Conservation (phyloP, 2,329 filamentous ascomycete genomes). For the Neonectria sp. region DNA sequence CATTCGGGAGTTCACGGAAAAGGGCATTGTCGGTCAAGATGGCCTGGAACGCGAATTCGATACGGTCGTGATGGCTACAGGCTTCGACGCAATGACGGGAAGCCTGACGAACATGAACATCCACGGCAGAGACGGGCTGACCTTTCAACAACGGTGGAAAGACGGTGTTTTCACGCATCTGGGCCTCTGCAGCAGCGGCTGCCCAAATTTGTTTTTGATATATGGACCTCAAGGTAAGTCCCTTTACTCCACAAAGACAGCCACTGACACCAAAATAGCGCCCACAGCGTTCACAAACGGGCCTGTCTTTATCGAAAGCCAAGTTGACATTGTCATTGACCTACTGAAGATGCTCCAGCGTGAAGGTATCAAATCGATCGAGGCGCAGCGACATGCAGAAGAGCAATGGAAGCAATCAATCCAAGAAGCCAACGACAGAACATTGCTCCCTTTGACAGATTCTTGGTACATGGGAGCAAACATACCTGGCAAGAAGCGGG, state of each 20-base stretch:
- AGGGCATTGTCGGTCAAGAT: slow-evolving; percentile 57
- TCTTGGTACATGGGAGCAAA: slow-evolving; percentile 34
- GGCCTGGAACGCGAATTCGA: slow-evolving; percentile 47
- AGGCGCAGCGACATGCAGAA: slow-evolving; percentile 15
- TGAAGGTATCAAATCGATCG: slow-evolving; percentile 25
- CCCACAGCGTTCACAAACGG: slow-evolving; percentile 38
- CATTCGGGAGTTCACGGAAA: slow-evolving; percentile 57
- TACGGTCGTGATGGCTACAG: slow-evolving; percentile 46
- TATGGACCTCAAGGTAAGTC: slow-evolving; percentile 43
- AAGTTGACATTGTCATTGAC: slow-evolving; percentile 38
- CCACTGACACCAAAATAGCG: slow-evolving; percentile 9
- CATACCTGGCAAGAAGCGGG: slow-evolving; percentile 28
- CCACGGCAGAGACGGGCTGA: slow-evolving; percentile 31
- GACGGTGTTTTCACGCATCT: slow-evolving; percentile 41
- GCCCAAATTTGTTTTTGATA: slow-evolving; percentile 44
- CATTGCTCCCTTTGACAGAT: slow-evolving; percentile 20
- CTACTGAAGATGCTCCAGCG: slow-evolving; percentile 33
- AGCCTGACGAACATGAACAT: slow-evolving; percentile 42
- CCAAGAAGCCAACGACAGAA: slow-evolving; percentile 23
- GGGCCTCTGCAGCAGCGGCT: slow-evolving; percentile 40
- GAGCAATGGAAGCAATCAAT: slow-evolving; percentile 26
- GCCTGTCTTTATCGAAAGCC: slow-evolving; percentile 40
- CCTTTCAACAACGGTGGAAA: slow-evolving; percentile 34
- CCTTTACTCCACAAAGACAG: not conserved
- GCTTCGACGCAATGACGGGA: slow-evolving; percentile 42